A percentile compares a stretch with the other conserved stretches of the same genome.
phyloP scores from a whole-genome alignment of 2,329 filamentous ascomycete species.

The Fusarium globosum region DNA sequence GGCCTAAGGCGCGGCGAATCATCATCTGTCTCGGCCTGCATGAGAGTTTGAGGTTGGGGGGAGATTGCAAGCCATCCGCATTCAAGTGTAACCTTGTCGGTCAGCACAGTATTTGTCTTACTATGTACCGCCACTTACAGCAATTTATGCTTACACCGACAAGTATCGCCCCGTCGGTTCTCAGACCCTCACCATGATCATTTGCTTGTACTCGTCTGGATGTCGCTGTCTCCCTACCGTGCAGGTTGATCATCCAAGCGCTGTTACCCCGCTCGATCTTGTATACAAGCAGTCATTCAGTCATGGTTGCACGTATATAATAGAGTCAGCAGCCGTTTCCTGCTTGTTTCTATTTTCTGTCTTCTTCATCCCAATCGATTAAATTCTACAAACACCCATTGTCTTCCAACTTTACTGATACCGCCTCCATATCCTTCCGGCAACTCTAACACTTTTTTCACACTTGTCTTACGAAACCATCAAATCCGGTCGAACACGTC shows the following conservation, averaged over 20 bases:
- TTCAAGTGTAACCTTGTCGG: constrained; percentile 33
- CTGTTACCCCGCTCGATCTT: constrained; percentile 43
- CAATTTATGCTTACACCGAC: not conserved
- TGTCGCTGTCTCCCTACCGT: constrained; percentile 16
- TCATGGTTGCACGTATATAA: constrained; percentile 33
- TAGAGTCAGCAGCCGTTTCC: constrained; percentile 12
- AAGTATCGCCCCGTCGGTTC: constrained; percentile 12
- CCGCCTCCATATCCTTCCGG: not conserved
- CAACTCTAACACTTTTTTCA: not conserved
- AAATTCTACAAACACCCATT: not conserved
- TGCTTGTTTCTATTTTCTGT: not conserved
- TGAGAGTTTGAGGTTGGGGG: constrained; percentile 36
- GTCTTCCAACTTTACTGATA: not conserved
- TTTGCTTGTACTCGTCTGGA: constrained; percentile 15
- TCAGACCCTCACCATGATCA: not conserved
- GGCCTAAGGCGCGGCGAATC: constrained; percentile 24
- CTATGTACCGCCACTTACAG: constrained; percentile 27
- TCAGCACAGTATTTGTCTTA: constrained; percentile 33
- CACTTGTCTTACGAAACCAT: not conserved
- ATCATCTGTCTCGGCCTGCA: constrained; percentile 16
- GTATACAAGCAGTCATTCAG: not conserved
- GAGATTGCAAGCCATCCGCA: constrained; percentile 31
- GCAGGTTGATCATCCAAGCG: constrained; percentile 34
- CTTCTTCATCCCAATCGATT: constrained; percentile 13
- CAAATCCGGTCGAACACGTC: not conserved